Evolutionary conservation across 2,329 filamentous ascomycete genomes (phyloP).

Genomic region (Nigrospora sphaerica): DNA sequence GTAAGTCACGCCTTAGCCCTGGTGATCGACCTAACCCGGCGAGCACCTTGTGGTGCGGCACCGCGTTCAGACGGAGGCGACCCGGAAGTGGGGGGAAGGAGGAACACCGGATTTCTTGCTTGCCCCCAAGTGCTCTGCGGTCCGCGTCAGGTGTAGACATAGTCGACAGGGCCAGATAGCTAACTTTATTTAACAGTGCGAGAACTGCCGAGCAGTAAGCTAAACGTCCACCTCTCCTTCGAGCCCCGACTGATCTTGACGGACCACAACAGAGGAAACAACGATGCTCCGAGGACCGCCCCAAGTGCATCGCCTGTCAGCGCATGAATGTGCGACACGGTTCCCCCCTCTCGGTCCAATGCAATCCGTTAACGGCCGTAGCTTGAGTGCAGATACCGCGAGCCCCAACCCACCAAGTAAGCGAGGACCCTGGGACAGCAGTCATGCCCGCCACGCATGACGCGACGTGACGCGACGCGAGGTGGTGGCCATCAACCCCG

Average conservation of each 20-base stretch:
- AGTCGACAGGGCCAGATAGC: not conserved
- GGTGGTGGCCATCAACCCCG: too few species aligned
- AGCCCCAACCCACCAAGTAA: conserved; percentile 57
- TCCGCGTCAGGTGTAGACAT: too few species aligned
- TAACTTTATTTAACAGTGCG: not conserved
- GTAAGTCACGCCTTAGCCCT: conserved; percentile 12
- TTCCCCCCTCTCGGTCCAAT: too few species aligned
- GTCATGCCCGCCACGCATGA: too few species aligned
- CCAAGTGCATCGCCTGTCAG: conserved; percentile 53
- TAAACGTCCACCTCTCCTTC: conserved; percentile 1
- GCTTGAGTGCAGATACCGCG: conserved; percentile 52
- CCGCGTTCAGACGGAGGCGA: too few species aligned
- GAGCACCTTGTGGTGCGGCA: conserved; percentile 1
- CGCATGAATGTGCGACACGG: conserved; percentile 13
- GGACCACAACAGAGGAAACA: conserved; percentile 51
- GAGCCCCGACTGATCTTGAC: not conserved
- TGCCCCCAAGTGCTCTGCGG: too few species aligned
- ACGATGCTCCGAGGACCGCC: conserved; percentile 56
- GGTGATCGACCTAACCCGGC: not conserved
- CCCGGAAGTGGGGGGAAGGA: too few species aligned
- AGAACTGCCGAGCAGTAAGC: conserved; percentile 4
- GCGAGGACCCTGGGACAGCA: conserved; percentile 17
- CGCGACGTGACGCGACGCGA: too few species aligned
- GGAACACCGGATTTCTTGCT: too few species aligned
- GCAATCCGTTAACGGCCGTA: conserved; percentile 10